Conservation (phyloP, 192 early-diverging fungal genomes). For the Cetraspora pellucida region DNA sequence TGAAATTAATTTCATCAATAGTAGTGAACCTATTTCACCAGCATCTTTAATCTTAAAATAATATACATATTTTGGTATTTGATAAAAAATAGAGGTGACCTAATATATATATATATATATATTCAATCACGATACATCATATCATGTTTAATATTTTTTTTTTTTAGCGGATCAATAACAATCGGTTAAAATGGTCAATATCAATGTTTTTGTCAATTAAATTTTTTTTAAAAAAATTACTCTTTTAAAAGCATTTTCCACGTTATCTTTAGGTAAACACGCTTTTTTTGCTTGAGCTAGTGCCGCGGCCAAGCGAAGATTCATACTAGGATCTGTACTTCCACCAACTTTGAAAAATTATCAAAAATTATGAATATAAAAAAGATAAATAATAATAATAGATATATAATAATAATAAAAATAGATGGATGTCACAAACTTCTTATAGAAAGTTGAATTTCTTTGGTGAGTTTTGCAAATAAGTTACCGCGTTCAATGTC, state of each 20-base stretch:
- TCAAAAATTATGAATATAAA: neutral
- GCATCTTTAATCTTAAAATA: no score
- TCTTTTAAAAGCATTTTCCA: constrained; percentile 72
- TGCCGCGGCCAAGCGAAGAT: constrained; percentile 60
- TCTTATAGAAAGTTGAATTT: constrained; percentile 65
- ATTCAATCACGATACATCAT: no score
- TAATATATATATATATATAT: no score
- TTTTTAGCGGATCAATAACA: no score
- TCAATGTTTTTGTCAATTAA: no score
- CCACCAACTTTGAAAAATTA: constrained; percentile 39
- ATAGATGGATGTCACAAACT: constrained; percentile 36
- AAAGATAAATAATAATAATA: neutral
- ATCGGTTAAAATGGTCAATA: no score
- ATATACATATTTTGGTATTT: no score
- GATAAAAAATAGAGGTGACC: no score
- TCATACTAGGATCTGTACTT: constrained; percentile 58
- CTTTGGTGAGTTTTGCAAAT: constrained; percentile 61
- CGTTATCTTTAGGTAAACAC: constrained; percentile 72
- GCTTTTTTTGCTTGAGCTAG: constrained; percentile 56
- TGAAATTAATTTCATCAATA: neutral
- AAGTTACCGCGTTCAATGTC: constrained; percentile 57
- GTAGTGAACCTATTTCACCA: no score
- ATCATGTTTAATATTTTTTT: no score
- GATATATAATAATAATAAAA: neutral
- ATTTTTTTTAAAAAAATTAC: constrained; percentile 28